Conservation (phyloP, 306 rosid genomes). For the Abrus precatorius region DNA sequence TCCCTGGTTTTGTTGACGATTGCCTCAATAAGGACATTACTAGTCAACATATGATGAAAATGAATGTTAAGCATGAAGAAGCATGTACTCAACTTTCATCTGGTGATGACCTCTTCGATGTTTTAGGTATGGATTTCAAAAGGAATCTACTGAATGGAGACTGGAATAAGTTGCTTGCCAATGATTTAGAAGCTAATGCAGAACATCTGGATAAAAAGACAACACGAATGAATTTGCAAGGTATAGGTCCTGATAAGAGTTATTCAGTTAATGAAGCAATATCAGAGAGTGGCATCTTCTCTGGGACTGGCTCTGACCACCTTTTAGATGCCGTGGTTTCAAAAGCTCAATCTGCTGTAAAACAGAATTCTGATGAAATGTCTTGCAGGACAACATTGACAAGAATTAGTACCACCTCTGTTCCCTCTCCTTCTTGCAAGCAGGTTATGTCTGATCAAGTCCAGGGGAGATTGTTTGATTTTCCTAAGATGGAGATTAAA, state of each 20-base stretch:
- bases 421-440: constrained; percentile 62
- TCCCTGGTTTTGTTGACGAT: constrained; percentile 54
- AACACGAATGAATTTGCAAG: constrained; percentile 44
- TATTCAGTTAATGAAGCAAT: constrained; percentile 54
- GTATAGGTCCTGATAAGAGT: constrained; percentile 51
- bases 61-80: constrained; percentile 55
- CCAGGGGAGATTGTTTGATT: constrained; percentile 53
- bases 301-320: constrained; percentile 66
- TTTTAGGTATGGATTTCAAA: constrained; percentile 80
- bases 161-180: constrained; percentile 60
- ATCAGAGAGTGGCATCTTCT: constrained; percentile 59
- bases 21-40: constrained; percentile 47
- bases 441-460: constrained; percentile 57
- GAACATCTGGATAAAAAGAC: constrained; percentile 49
- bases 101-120: constrained; percentile 89
- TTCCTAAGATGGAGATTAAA: constrained; percentile 60
- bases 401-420: constrained; percentile 70
- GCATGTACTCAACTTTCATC: constrained; percentile 56
- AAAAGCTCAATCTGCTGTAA: constrained; percentile 62
- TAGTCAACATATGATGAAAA: constrained; percentile 43
- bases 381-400: constrained; percentile 87
- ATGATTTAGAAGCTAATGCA: constrained; percentile 43
- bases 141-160: constrained; percentile 63
- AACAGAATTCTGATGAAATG: constrained; percentile 78
- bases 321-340: constrained; percentile 96